phyloP scores from a whole-genome alignment of 805 yeast species.

The Tanozyma kutaoensis region DNA sequence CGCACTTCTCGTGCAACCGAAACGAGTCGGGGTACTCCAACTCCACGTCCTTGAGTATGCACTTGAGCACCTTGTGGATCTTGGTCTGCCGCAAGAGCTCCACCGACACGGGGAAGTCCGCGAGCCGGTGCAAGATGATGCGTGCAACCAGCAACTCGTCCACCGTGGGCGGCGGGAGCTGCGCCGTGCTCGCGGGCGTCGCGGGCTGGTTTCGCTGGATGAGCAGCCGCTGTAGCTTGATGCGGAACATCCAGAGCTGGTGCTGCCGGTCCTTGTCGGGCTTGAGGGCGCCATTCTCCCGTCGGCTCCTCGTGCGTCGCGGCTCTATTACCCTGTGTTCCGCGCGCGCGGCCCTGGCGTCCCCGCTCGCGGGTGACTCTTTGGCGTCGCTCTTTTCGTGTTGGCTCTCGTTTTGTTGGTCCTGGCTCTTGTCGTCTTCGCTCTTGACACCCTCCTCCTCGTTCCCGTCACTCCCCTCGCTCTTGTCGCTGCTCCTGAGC shows the following conservation, averaged over 20 bases:
- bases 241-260: slow-evolving; percentile 34
- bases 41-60: slow-evolving; percentile 25
- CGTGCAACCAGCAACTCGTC: slow-evolving; percentile 30
- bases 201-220: slow-evolving; percentile 30
- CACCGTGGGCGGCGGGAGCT: slow-evolving; percentile 25
- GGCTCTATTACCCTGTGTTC: slow-evolving; percentile 1
- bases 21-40: slow-evolving; percentile 30
- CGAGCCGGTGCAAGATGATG: slow-evolving; percentile 25
- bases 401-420: neutral
- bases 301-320: neutral
- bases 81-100: slow-evolving; percentile 31
- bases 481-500: too few species aligned
- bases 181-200: slow-evolving; percentile 21
- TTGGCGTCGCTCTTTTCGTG: slow-evolving; percentile 1
- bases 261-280: slow-evolving; percentile 29
- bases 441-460: neutral
- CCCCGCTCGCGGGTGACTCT: slow-evolving; percentile 1
- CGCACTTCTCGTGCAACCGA: slow-evolving; percentile 31
- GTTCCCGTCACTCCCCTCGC: slow-evolving; percentile 3
- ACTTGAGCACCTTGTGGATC: slow-evolving; percentile 38
- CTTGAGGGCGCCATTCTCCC: slow-evolving; percentile 3
- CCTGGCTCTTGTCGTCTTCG: slow-evolving; percentile 2
- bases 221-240: slow-evolving; percentile 33
- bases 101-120: slow-evolving; percentile 22
- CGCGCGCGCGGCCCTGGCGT: slow-evolving; percentile 1